Conservation (phyloP, 495 filamentous ascomycete species). For the Aspergillus homomorphus region DNA sequence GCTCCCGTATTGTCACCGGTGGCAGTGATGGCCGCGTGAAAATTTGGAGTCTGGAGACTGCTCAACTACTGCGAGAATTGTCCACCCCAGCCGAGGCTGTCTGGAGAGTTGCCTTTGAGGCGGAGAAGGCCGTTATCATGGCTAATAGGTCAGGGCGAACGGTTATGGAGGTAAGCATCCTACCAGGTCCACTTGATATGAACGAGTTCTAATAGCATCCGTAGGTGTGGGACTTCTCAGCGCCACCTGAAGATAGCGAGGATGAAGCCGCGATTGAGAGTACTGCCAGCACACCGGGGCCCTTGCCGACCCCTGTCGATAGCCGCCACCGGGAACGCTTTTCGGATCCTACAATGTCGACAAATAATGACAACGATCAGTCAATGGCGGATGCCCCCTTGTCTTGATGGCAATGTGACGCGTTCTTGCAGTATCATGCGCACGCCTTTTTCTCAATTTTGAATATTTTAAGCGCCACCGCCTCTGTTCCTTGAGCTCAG, state of each 20-base stretch:
- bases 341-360: conserved; percentile 33
- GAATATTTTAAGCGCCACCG: conserved; percentile 15
- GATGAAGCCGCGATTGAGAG: conserved; percentile 34
- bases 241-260: conserved; percentile 61
- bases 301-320: conserved; percentile 23
- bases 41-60: conserved; percentile 92
- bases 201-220: conserved; percentile 4
- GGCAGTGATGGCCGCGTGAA: conserved; percentile 96
- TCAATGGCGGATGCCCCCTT: conserved; percentile 40
- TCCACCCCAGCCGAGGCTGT: conserved; percentile 88
- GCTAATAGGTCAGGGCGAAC: conserved; percentile 77
- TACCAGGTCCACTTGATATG: conserved; percentile 6
- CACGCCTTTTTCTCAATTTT: conserved; percentile 23
- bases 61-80: conserved; percentile 85
- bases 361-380: conserved; percentile 34
- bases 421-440: conserved; percentile 18
- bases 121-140: conserved; percentile 96
- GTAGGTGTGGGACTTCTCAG: conserved; percentile 89
- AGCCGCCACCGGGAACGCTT: conserved; percentile 25
- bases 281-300: conserved; percentile 37
- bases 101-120: conserved; percentile 97
- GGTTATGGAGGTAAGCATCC: conserved; percentile 81
- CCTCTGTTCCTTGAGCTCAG: conserved; percentile 8
- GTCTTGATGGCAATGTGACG: conserved; percentile 20
- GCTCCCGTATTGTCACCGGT: conserved; percentile 88